Base-by-base conservation (phyloP, 352 stramenopile species). In the Pythium volutum region DNA sequence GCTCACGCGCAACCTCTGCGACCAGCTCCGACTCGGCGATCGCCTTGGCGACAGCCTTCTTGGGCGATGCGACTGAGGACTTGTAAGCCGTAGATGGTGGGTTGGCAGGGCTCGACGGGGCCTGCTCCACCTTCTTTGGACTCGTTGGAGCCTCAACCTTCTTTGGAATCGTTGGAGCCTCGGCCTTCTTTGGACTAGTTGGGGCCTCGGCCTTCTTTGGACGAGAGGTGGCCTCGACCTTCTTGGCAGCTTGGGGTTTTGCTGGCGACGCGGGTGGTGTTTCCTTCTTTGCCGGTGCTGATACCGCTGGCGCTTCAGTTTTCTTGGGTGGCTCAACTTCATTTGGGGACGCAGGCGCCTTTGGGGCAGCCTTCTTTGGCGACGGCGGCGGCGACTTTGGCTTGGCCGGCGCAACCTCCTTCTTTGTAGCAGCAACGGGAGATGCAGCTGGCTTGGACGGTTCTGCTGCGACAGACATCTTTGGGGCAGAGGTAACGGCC, bases 291-390 rank as follows among this genome's bases (percentile, higher is more conserved):
- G 55, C 59, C 1, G 64, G 57, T 26, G 63, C 27, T 25, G 22
- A 4, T 25, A 55, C 58, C 54, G 58, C 56, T n/a, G 53, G 58
- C 2, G 58, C 45, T n/a, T 64, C 60, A 0, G 9, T 25, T 33
- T 70, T 67, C 58, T 53, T 61, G 16, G 58, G 25, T 3, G 18
- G 29, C 26, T 69, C 66, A 11, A 47, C 54, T 38, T 74, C 69
- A 55, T 74, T 80, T 4, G 63, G 66, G 0, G 55, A 70, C 41
- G 60, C 61, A 0, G 11, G 18, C 31, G 27, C 5, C 16, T 14
- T n/a, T 41, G n/a, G 39, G 20, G 26, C 39, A 12, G 51, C 62
- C 41, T 73, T 67, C 47, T 66, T 67, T 8, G 48, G 50, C 16
- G 68, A 60, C 15, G 62, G 54, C 31, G 51, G 18, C 2, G 47